Evolutionary conservation across 2,329 filamentous ascomycete species (phyloP).

Genomic region (Sporothrix humicola): DNA sequence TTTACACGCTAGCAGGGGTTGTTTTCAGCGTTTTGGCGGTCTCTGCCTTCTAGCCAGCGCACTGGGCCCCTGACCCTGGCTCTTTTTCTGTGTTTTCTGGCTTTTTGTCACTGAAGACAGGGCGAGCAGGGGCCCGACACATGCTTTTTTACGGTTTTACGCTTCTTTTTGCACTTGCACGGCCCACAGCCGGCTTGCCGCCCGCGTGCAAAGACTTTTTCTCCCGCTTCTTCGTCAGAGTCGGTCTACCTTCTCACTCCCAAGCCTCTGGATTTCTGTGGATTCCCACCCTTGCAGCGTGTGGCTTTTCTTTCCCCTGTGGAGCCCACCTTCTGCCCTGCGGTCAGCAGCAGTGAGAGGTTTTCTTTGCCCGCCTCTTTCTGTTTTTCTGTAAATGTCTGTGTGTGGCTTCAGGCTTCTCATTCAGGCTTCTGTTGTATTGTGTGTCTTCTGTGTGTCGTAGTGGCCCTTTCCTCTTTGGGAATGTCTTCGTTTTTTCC

Average conservation of each 20-base stretch:
- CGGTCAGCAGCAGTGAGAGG: constrained; percentile 17
- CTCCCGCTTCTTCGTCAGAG: neutral
- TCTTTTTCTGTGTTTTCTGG: neutral
- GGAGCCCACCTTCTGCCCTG: constrained; percentile 9
- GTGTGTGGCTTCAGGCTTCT: no score
- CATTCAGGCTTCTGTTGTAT: neutral
- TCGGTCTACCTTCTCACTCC: neutral
- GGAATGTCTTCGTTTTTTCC: constrained; percentile 14
- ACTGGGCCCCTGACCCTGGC: constrained; percentile 10
- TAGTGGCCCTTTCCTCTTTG: constrained; percentile 25
- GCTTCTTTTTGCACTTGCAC: neutral
- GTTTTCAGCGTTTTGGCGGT: neutral
- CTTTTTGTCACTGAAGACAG: neutral
- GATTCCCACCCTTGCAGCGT: constrained; percentile 6
- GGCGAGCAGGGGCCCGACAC: neutral
- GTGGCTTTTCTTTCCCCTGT: constrained; percentile 12
- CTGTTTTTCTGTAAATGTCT: neutral
- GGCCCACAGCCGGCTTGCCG: constrained; percentile 16
- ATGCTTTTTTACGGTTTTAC: neutral
- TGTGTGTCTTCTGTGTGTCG: constrained; percentile 15
- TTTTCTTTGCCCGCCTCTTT: constrained; percentile 15
- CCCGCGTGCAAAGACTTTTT: neutral
- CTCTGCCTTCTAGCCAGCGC: neutral
- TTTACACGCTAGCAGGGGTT: constrained; percentile 22
- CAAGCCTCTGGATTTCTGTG: constrained; percentile 11